A percentile compares a stretch with the other conserved stretches of the same genome.
phyloP scores from a whole-genome alignment of 106 monocot genomes.

The Ottelia alismoides region DNA sequence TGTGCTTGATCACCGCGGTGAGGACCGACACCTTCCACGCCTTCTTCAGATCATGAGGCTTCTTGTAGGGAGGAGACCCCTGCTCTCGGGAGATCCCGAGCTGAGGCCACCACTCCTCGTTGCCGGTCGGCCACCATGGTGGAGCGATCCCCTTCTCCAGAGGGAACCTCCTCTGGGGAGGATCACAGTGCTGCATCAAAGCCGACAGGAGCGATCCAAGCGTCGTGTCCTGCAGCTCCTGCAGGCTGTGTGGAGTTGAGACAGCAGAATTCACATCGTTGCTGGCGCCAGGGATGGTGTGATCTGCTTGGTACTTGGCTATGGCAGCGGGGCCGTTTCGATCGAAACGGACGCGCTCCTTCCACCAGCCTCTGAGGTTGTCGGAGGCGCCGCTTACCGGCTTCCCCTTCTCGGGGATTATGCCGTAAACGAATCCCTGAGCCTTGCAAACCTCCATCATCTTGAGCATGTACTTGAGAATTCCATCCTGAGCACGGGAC shows the following conservation, averaged over 20 bases:
- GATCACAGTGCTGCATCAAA: constrained; percentile 25
- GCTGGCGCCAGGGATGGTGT: constrained; percentile 5
- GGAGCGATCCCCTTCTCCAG: constrained; percentile 21
- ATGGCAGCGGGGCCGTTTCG: constrained; percentile 34
- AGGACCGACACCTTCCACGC: constrained; percentile 22
- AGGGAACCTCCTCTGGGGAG: constrained; percentile 22
- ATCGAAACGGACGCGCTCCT: constrained; percentile 31
- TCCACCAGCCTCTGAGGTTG: constrained; percentile 19
- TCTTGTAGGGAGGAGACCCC: constrained; percentile 17
- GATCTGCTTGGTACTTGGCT: constrained; percentile 20
- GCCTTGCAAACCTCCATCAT: constrained; percentile 12
- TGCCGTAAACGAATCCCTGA: constrained; percentile 18
- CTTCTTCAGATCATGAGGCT: constrained; percentile 27
- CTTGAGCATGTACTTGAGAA: constrained; percentile 17
- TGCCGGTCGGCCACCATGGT: constrained; percentile 25
- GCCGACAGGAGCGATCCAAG: constrained; percentile 13
- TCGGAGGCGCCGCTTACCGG: constrained; percentile 12
- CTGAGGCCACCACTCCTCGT: constrained; percentile 22
- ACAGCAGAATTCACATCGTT: neutral
- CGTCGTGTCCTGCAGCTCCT: constrained; percentile 18
- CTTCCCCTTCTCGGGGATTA: constrained; percentile 16
- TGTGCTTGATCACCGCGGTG: constrained; percentile 23
- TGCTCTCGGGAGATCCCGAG: constrained; percentile 3
- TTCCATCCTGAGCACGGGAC: constrained; percentile 10
- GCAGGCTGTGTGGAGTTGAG: neutral